A percentile compares a stretch with the other conserved stretches of the same genome.
Conservation (phyloP, 2,329 filamentous ascomycete species). For the Aureobasidium pullulans region DNA sequence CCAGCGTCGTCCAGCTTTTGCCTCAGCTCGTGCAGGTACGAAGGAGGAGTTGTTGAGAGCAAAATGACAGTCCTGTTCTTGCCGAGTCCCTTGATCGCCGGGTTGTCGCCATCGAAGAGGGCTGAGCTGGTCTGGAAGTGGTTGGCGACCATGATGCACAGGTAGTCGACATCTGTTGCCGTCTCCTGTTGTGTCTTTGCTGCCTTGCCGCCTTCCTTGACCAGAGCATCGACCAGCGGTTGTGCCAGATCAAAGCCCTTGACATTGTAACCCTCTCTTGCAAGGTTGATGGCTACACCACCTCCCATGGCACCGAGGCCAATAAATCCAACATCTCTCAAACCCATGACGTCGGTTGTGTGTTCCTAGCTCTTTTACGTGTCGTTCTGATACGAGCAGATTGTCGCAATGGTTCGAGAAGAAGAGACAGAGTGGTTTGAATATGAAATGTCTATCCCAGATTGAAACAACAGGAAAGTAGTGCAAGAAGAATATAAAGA, state of each 20-base stretch:
- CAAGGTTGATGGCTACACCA: constrained; percentile 69
- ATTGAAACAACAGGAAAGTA: neutral
- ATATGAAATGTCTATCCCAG: neutral
- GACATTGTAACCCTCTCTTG: constrained; percentile 59
- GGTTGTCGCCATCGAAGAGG: constrained; percentile 51
- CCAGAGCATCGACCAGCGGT: constrained; percentile 59
- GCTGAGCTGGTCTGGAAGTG: constrained; percentile 60
- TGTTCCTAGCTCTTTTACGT: neutral
- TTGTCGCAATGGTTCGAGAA: neutral
- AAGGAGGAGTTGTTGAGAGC: constrained; percentile 63
- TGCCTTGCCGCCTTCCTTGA: constrained; percentile 52
- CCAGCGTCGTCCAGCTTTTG: constrained; percentile 48
- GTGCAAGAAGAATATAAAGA: neutral
- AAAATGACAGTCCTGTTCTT: constrained; percentile 55
- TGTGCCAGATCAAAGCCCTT: constrained; percentile 65
- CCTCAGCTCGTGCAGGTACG: constrained; percentile 56
- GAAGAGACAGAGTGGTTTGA: neutral
- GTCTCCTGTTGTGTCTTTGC: constrained; percentile 55
- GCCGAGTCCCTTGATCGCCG: constrained; percentile 48
- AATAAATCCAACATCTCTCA: constrained; percentile 55
- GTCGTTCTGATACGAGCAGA: neutral
- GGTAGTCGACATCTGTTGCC: constrained; percentile 52
- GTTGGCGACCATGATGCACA: constrained; percentile 70
- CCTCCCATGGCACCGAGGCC: constrained; percentile 78
- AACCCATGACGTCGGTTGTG: constrained; percentile 1